Percentiles rank a stretch among this genome's conserved stretches.
Evolutionary conservation across 768 basidiomycete species (phyloP).

Genomic region (Suillus hirtellus): DNA sequence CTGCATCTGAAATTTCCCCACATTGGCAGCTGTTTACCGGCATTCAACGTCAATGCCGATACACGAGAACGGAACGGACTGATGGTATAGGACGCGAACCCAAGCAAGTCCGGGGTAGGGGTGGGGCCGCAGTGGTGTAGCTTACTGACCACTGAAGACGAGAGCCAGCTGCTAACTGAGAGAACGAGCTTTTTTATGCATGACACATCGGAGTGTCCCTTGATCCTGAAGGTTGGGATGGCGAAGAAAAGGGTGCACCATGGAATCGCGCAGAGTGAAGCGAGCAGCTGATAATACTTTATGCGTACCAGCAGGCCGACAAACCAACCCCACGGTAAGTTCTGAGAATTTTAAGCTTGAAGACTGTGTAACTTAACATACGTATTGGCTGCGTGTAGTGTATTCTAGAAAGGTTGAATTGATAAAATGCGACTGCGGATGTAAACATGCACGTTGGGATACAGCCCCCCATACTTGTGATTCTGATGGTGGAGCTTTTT

Average conservation of each 20-base stretch:
- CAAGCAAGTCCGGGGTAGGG: background rate
- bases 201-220: background rate
- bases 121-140: background rate
- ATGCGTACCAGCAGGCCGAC: constrained; percentile 33
- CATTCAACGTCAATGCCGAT: background rate
- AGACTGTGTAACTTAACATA: background rate
- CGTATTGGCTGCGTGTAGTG: background rate
- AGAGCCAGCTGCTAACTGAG: background rate
- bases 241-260: background rate
- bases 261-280: background rate
- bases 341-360: constrained; percentile 26
- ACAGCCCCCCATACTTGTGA: background rate
- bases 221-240: background rate
- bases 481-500: background rate
- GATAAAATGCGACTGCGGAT: background rate
- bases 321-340: constrained; percentile 30
- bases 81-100: background rate
- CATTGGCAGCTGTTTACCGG: background rate
- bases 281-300: background rate
- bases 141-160: background rate
- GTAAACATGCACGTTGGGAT: background rate
- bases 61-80: background rate
- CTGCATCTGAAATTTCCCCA: background rate
- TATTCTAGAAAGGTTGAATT: background rate
- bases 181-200: background rate